Conservation (phyloP, 257 asterid species). For the Solanum okadae region DNA sequence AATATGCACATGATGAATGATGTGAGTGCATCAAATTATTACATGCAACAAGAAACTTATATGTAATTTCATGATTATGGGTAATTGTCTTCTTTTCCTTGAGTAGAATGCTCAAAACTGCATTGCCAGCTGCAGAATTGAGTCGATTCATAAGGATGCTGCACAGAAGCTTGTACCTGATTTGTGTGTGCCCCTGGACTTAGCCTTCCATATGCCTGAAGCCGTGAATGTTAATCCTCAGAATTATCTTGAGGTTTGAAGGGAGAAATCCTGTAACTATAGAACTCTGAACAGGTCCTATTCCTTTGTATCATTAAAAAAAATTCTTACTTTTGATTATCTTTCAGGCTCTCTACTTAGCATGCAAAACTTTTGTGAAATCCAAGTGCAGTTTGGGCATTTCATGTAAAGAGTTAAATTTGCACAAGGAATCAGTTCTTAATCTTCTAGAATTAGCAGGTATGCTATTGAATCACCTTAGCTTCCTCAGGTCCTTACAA, state of each 20-base stretch:
- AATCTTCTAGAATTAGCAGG: slow-evolving; percentile 60
- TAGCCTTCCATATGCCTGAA: slow-evolving; percentile 87
- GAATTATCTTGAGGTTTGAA: slow-evolving; percentile 71
- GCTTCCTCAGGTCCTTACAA: neutral
- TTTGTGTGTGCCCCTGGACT: slow-evolving; percentile 41
- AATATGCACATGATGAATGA: slow-evolving; percentile 45
- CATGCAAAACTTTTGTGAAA: slow-evolving; percentile 52
- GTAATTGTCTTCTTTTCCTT: slow-evolving; percentile 23
- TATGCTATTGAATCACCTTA: slow-evolving; percentile 4
- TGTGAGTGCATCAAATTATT: slow-evolving; percentile 35
- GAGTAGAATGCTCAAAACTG: slow-evolving; percentile 83
- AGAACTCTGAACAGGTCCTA: neutral
- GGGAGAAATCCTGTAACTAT: neutral
- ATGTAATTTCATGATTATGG: slow-evolving; percentile 22
- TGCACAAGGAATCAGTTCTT: slow-evolving; percentile 44
- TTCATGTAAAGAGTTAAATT: slow-evolving; percentile 31
- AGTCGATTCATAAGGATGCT: slow-evolving; percentile 51
- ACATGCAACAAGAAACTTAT: neutral
- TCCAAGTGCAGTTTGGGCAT: slow-evolving; percentile 18
- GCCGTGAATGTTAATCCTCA: slow-evolving; percentile 74
- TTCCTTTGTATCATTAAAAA: neutral
- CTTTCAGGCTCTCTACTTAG: slow-evolving; percentile 69
- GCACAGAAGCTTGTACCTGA: slow-evolving; percentile 64
- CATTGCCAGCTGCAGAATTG: slow-evolving; percentile 74
- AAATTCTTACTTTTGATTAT: neutral